Percentiles rank a stretch among this genome's conserved stretches.
Conservation (phyloP, 371 early-diverging fungal genomes). For the Circinella minor region DNA sequence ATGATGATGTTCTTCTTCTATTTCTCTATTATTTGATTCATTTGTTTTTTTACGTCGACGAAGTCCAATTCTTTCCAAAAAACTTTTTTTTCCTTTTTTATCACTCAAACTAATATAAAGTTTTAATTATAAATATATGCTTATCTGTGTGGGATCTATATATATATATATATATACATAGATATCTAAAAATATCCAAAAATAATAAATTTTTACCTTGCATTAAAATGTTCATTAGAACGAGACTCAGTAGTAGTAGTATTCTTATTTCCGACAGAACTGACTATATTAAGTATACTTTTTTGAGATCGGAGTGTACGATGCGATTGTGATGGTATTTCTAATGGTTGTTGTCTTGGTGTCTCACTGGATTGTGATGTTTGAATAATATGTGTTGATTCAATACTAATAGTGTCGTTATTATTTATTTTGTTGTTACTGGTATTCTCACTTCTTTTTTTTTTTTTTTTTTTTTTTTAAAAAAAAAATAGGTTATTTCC, state of each 20-base stretch:
- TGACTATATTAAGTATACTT: conserved; percentile 7
- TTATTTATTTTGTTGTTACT: no score
- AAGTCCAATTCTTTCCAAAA: conserved; percentile 19
- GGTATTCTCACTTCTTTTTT: neutral
- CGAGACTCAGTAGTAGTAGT: neutral
- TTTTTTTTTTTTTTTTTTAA: no score
- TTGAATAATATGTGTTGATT: neutral
- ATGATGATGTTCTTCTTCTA: neutral
- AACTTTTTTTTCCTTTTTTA: conserved; percentile 18
- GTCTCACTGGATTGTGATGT: neutral
- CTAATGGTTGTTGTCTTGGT: neutral
- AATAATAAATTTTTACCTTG: neutral
- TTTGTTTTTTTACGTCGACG: conserved; percentile 10
- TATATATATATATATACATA: no score
- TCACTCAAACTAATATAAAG: neutral
- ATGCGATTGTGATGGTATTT: neutral
- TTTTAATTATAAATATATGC: no score
- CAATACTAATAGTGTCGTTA: neutral
- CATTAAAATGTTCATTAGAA: neutral
- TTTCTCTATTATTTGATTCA: conserved; percentile 5
- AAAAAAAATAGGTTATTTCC: neutral
- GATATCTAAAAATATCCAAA: neutral
- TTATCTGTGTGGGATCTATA: no score
- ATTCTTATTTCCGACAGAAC: neutral
- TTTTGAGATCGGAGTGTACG: conserved; percentile 5